Conservation (phyloP, 2,329 filamentous ascomycete species). For the Pseudocercospora vitis region DNA sequence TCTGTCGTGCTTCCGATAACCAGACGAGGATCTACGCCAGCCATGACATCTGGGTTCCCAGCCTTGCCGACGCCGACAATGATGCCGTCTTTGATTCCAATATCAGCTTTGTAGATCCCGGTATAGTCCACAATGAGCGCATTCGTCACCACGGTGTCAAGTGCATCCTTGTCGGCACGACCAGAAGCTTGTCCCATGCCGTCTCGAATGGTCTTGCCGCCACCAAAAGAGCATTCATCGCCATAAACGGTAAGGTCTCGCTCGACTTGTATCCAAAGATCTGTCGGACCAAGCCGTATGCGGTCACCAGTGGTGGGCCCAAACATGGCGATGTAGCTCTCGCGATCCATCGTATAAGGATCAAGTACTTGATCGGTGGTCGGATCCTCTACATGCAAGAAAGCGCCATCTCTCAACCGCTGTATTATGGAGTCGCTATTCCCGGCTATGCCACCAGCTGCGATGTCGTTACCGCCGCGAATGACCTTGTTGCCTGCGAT, state of each 20-base stretch:
- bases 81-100: constrained; percentile 82
- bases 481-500: constrained; percentile 81
- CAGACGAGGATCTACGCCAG: constrained; percentile 75
- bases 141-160: constrained; percentile 87
- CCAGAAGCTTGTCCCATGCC: constrained; percentile 94
- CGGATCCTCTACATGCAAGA: constrained; percentile 73
- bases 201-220: constrained; percentile 88
- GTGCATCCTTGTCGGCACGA: constrained; percentile 65
- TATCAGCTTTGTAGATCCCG: constrained; percentile 95
- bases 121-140: constrained; percentile 87
- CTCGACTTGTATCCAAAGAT: constrained; percentile 89
- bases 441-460: constrained; percentile 67
- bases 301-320: constrained; percentile 86
- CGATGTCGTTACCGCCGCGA: constrained; percentile 78
- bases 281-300: constrained; percentile 78
- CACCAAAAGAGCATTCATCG: constrained; percentile 93
- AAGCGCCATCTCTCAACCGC: constrained; percentile 69
- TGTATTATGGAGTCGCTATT: constrained; percentile 64
- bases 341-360: constrained; percentile 69
- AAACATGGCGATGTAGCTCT: constrained; percentile 84
- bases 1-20: constrained; percentile 86
- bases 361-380: constrained; percentile 57
- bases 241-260: constrained; percentile 81
- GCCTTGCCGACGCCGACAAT: constrained; percentile 92
- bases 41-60: constrained; percentile 96